phyloP scores from a whole-genome alignment of 306 rosid species.

The Ammopiptanthus mongolicus region DNA sequence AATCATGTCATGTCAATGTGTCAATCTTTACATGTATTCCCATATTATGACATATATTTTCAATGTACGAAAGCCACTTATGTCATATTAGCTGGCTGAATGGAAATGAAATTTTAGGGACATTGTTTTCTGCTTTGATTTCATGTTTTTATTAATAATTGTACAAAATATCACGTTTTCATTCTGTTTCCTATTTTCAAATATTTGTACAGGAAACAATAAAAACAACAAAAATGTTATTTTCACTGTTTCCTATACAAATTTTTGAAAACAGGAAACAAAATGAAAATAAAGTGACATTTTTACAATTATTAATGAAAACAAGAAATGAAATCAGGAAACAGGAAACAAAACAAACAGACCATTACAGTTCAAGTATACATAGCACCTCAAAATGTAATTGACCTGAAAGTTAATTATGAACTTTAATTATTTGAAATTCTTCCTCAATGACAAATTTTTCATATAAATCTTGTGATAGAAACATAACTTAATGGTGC shows the following conservation, averaged over 20 bases:
- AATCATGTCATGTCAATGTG: not conserved
- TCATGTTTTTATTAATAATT: too few relatives aligned
- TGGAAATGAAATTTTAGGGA: not conserved
- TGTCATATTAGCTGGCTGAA: not conserved
- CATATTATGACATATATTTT: not conserved
- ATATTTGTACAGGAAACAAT: too few relatives aligned
- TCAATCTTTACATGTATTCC: not conserved
- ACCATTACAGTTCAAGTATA: not conserved
- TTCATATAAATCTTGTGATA: not conserved
- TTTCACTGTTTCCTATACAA: too few relatives aligned
- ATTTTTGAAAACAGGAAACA: too few relatives aligned
- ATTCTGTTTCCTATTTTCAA: too few relatives aligned
- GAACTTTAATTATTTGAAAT: not conserved
- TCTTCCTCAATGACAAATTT: not conserved
- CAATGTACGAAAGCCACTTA: not conserved
- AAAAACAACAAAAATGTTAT: too few relatives aligned
- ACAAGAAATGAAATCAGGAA: too few relatives aligned
- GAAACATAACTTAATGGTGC: not conserved
- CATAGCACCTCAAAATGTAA: not conserved
- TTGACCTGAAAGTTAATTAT: not conserved
- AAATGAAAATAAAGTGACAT: too few relatives aligned
- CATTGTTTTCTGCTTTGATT: too few relatives aligned
- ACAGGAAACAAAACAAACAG: too few relatives aligned
- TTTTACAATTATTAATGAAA: too few relatives aligned
- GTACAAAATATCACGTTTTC: too few relatives aligned